phyloP scores from a whole-genome alignment of 805 yeast species.

The Schwanniomyces pseudopolymorphus region DNA sequence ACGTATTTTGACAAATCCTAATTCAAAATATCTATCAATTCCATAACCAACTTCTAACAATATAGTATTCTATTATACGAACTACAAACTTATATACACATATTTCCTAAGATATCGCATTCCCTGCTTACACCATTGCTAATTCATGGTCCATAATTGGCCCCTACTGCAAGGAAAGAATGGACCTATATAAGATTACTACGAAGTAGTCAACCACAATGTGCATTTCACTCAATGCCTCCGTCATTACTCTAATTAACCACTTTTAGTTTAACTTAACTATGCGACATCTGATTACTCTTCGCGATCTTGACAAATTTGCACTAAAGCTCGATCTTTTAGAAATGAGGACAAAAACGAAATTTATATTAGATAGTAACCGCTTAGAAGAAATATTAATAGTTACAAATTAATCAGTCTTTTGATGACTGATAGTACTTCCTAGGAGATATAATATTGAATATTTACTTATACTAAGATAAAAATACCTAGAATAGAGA shows the following conservation, averaged over 20 bases:
- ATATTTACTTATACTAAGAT: not conserved
- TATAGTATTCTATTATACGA: too few species aligned
- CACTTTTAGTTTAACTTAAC: slow-evolving; percentile 11
- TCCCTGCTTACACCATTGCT: too few species aligned
- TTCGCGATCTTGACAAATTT: not conserved
- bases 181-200: too few species aligned
- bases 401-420: not conserved
- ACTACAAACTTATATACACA: too few species aligned
- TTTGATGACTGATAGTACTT: not conserved
- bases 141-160: too few species aligned
- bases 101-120: too few species aligned
- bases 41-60: too few species aligned
- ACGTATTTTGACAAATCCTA: too few species aligned
- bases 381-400: not conserved
- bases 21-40: too few species aligned
- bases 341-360: slow-evolving; percentile 1
- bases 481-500: not conserved
- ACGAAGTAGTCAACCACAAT: too few species aligned
- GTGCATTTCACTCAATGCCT: slow-evolving; percentile 49
- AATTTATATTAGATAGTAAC: not conserved
- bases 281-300: not conserved
- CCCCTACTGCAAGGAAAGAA: too few species aligned
- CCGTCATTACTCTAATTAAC: slow-evolving; percentile 61
- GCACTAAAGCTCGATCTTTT: slow-evolving; percentile 1
- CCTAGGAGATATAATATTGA: not conserved